Evolutionary conservation across 2,329 filamentous ascomycete genomes (phyloP).

Genomic region (Polychaeton citri): DNA sequence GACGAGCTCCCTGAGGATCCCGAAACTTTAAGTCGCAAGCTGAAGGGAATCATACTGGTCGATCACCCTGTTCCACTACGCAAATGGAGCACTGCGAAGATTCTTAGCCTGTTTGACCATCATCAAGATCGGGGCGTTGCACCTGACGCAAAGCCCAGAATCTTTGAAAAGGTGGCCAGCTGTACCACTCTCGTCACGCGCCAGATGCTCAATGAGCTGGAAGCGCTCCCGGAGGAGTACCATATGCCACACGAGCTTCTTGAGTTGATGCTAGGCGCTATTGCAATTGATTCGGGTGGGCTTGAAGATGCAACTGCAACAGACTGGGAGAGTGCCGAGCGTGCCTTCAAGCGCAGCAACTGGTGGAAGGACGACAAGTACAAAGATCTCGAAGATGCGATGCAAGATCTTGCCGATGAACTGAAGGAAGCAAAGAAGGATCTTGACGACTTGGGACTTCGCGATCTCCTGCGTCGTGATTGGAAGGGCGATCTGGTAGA

Average conservation of each 20-base stretch:
- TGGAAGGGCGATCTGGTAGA: conserved; percentile 37
- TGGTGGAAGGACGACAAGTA: conserved; percentile 19
- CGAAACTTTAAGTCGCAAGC: conserved; percentile 28
- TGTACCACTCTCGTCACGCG: conserved; percentile 34
- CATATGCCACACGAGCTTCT: conserved; percentile 36
- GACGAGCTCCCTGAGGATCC: conserved; percentile 35
- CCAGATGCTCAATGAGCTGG: conserved; percentile 34
- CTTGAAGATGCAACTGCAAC: conserved; percentile 26
- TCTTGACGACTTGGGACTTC: conserved; percentile 27
- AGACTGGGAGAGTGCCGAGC: conserved; percentile 26
- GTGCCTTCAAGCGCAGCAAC: conserved; percentile 29
- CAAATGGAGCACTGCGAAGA: conserved; percentile 30
- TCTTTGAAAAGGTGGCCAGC: conserved; percentile 32
- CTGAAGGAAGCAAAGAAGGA: conserved; percentile 31
- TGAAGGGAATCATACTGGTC: conserved; percentile 34
- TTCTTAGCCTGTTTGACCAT: conserved; percentile 35
- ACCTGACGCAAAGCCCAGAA: conserved; percentile 28
- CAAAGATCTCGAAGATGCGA: conserved; percentile 25
- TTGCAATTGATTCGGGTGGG: conserved; percentile 33
- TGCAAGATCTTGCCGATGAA: conserved; percentile 28
- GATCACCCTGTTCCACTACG: conserved; percentile 31
- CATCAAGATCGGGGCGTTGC: conserved; percentile 31
- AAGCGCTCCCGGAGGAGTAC: conserved; percentile 30
- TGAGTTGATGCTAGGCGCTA: conserved; percentile 34
- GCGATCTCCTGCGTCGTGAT: conserved; percentile 33